phyloP scores from a whole-genome alignment of 202 grass and related monocot genomes.

The Setaria viridis region DNA sequence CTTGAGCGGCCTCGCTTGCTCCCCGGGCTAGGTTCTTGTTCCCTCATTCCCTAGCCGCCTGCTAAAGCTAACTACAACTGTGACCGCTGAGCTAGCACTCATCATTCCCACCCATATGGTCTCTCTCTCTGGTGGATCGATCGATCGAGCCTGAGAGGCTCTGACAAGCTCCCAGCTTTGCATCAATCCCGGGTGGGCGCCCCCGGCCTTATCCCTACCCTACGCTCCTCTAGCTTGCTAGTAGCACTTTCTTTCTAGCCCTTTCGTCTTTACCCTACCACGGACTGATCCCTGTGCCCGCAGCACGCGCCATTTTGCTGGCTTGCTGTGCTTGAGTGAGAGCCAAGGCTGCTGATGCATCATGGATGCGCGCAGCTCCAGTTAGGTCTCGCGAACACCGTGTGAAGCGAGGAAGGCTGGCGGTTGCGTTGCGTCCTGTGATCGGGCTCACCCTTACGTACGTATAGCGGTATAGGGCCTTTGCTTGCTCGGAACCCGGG shows the following conservation, averaged over 20 bases:
- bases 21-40: conserved; percentile 36
- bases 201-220: not conserved
- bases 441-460: no score
- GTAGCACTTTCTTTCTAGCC: not conserved
- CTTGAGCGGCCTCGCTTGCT: conserved; percentile 40
- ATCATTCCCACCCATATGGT: not conserved
- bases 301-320: not conserved
- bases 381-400: not conserved
- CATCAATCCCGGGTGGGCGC: not conserved
- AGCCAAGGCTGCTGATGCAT: not conserved
- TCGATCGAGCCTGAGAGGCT: not conserved
- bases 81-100: not conserved
- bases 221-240: not conserved
- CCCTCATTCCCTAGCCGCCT: conserved; percentile 36
- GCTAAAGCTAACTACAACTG: not conserved
- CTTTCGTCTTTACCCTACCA: not conserved
- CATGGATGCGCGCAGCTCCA: not conserved
- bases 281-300: not conserved
- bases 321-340: not conserved
- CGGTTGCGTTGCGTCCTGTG: no score
- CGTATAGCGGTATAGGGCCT: not conserved
- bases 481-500: not conserved
- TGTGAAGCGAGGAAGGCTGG: no score
- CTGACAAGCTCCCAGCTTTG: conserved; percentile 5
- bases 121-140: not conserved